Evolutionary conservation across 2,329 filamentous ascomycete species (phyloP), one percentile per base, ranked within the genome.

Genomic region (Dryadomyces sulphureus): DNA sequence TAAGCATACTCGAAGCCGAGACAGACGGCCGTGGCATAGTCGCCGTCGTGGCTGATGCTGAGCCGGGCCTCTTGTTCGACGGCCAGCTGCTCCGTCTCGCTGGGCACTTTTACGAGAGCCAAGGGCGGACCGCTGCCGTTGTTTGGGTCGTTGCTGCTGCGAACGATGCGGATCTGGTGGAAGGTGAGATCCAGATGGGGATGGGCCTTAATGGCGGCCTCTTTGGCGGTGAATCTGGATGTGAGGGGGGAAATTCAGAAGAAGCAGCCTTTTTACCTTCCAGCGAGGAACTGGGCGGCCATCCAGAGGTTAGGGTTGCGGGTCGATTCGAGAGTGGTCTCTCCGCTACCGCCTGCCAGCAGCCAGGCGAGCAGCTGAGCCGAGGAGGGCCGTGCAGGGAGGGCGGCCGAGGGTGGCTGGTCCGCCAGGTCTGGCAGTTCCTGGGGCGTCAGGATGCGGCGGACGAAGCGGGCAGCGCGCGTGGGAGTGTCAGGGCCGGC

Each of bases 21-120:
- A 52, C 80, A 84, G 1, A 81, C 69, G 7, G 82, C 83, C 19
- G 73, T 79, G 9, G 87, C 87, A 62, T 88, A 94, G 7, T 86
- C 81, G 2, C 76, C 80, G 60, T 95, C 89, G 59, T 95, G 89
- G 56, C 83, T 92, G 54, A 95, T 93, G 49, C 82, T 90, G 39
- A 94, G 59, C 55, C 75, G 69, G 14, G 79, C 86, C 43, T 77
- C 66, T n/a, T 53, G 58, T 17, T 48, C 55, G 19, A 7, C 12
- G 39, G 14, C 7, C 22, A 2, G 24, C 27, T 32, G 21, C 11
- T 16, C 47, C 55, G 2, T 48, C 54, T 24, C 5, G 22, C 12
- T n/a, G 3, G 3, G 42, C 20, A 49, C 21, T 8, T 22, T 59
- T 48, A 73, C 63, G 43, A 70, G 54, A 7, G 66, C 69, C 3